phyloP scores from a whole-genome alignment of 768 basidiomycete genomes.

The Cubamyces lactineus region DNA sequence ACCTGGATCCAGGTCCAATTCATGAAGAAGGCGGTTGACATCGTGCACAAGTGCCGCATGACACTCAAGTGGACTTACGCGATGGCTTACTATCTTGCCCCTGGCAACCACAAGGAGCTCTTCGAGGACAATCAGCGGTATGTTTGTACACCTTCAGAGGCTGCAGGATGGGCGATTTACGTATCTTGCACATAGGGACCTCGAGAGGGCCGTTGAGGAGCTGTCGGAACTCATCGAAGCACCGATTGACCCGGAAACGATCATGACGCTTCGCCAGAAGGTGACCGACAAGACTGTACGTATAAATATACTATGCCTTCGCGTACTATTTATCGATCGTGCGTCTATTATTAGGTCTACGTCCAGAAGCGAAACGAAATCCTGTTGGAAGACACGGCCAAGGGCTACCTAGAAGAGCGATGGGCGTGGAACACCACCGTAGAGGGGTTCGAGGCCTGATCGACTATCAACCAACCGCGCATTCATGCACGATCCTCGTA shows the following conservation, averaged over 20 bases:
- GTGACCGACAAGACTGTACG: slow-evolving; percentile 94
- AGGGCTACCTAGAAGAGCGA: slow-evolving; percentile 82
- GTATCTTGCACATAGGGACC: slow-evolving; percentile 56
- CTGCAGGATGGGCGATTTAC: slow-evolving; percentile 9
- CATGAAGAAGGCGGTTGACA: slow-evolving; percentile 97
- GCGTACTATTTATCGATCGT: neutral
- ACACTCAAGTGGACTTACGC: slow-evolving; percentile 99
- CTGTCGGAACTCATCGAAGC: slow-evolving; percentile 90
- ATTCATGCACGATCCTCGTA: too few species aligned
- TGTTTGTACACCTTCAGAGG: slow-evolving; percentile 22
- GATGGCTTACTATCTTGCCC: slow-evolving; percentile 96
- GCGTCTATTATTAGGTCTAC: slow-evolving; percentile 59
- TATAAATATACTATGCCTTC: slow-evolving; percentile 10
- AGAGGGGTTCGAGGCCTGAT: slow-evolving; percentile 61
- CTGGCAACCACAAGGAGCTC: slow-evolving; percentile 89
- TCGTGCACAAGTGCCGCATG: slow-evolving; percentile 85
- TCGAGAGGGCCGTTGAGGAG: slow-evolving; percentile 95
- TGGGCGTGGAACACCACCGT: slow-evolving; percentile 82
- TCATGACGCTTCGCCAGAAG: slow-evolving; percentile 82
- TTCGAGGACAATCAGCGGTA: slow-evolving; percentile 97
- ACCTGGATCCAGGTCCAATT: slow-evolving; percentile 99
- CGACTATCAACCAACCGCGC: too few species aligned
- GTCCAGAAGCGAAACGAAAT: slow-evolving; percentile 98
- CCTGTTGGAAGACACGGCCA: slow-evolving; percentile 91
- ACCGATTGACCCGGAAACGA: slow-evolving; percentile 85